A percentile compares a stretch with the other conserved stretches of the same genome.
phyloP scores from a whole-genome alignment of 192 early-diverging fungal genomes.

The Rhizophlyctis rosea region DNA sequence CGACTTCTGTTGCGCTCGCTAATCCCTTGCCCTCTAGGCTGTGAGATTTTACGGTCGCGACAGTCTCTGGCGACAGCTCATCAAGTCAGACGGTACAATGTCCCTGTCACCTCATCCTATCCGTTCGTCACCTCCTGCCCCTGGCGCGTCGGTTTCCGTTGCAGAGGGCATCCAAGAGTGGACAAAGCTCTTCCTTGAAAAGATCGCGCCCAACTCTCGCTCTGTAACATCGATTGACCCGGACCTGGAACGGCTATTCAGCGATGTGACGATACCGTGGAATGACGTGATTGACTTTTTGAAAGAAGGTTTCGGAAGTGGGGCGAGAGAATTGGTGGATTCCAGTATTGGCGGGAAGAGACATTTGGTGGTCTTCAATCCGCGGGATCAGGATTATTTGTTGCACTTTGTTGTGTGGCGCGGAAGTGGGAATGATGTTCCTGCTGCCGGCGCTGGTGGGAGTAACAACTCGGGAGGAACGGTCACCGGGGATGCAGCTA shows the following conservation, averaged over 20 bases:
- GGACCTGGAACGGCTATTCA: constrained; percentile 33
- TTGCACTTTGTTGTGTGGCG: constrained; percentile 38
- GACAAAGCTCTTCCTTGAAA: constrained; percentile 53
- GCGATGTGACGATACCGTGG: constrained; percentile 35
- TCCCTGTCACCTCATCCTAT: constrained; percentile 4
- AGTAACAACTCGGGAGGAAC: too few species aligned
- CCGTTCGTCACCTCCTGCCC: too few species aligned
- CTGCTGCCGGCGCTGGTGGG: too few species aligned
- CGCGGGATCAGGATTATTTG: constrained; percentile 44
- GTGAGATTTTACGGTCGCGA: constrained; percentile 48
- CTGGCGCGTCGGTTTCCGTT: too few species aligned
- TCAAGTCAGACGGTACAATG: constrained; percentile 23
- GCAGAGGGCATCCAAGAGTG: constrained; percentile 43
- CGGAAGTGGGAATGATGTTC: too few species aligned
- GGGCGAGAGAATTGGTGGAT: constrained; percentile 23
- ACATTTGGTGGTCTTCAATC: constrained; percentile 50
- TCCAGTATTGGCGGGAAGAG: constrained; percentile 10
- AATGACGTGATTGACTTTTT: constrained; percentile 34
- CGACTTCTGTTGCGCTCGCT: not conserved
- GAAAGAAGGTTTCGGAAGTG: constrained; percentile 1
- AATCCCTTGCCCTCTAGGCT: constrained; percentile 20
- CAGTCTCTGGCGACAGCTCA: constrained; percentile 44
- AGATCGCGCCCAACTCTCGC: constrained; percentile 43
- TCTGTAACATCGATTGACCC: constrained; percentile 36
- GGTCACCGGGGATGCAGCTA: too few species aligned